Conservation (phyloP, 441 rosid species). For the Croton laevigatus region DNA sequence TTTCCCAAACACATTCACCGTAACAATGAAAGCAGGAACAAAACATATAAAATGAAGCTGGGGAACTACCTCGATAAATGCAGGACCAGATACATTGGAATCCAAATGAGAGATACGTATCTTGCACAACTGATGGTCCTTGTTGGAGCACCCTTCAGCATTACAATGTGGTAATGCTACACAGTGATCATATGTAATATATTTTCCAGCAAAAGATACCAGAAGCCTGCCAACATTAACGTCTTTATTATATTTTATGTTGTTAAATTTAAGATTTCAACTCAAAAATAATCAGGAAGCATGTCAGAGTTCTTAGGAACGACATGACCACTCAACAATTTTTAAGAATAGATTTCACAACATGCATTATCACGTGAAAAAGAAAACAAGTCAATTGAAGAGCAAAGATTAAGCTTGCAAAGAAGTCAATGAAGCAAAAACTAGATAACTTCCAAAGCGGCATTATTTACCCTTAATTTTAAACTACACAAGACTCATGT, state of each 20-base stretch:
- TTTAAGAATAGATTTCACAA: neutral
- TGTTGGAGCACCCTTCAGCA: conserved; percentile 38
- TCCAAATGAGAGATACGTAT: conserved; percentile 52
- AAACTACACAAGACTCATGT: no score
- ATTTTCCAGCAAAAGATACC: conserved; percentile 87
- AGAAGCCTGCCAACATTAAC: conserved; percentile 65
- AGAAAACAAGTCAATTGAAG: neutral
- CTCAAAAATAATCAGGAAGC: neutral
- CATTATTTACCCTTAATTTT: no score
- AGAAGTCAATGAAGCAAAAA: no score
- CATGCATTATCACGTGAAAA: neutral
- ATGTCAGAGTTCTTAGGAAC: neutral
- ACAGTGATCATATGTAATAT: conserved; percentile 56
- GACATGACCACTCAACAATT: neutral
- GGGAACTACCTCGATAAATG: conserved; percentile 77
- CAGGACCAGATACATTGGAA: conserved; percentile 75
- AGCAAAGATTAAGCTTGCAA: no score
- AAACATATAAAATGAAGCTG: neutral
- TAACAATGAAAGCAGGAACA: neutral
- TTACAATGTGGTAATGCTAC: conserved; percentile 39
- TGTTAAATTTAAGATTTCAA: neutral
- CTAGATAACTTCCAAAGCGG: no score
- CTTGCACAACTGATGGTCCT: conserved; percentile 63
- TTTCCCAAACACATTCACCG: neutral
- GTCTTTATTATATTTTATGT: conserved; percentile 25